Evolutionary conservation across 495 filamentous ascomycete genomes (phyloP), one percentile per base, ranked within the genome.

Genomic region (Podospora tetraspora): DNA sequence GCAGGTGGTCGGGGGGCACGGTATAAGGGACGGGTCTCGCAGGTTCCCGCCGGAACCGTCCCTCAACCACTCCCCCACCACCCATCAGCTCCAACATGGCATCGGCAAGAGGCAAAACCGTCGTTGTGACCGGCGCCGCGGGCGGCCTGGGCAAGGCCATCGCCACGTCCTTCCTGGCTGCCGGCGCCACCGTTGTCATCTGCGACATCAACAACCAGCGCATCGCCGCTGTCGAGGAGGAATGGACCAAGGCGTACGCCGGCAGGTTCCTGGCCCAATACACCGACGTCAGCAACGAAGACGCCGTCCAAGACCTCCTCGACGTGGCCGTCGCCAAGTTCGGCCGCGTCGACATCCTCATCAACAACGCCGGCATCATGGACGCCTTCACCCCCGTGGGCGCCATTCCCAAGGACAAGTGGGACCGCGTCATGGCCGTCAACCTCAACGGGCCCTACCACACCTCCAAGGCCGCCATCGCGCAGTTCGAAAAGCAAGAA

Each of bases 381-480:
- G 84, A 85, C 70, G 79, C 77, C 67, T 86, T 88, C 67, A 82
- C 84, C 37, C 84, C 85, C 29, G 82, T 84, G 13, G 86, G 84
- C 22, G 79, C 81, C 34, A 72, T 84, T 64, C 80, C 81, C 58
- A 79, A 79, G 64, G 79, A 77, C 27, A 68, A 82, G 7, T 89
- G 86, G 88, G 80, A 90, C 71, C 78, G 77, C 11, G 82, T 89
- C 12, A 80, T 90, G 66, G 79, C 78, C 57, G 73, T 89, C 67
- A 90, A 89, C 72, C 77, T 89, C 16, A 88, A 84, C 32, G 88
- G 85, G 0, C 83, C 87, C 9, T 85, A 85, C 68, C 68, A 87
- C 64, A 68, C 80, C 67, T 84, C 80, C 68, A 85, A 86, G 75
- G 69, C 81, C 3, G 86, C 85, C 24, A 80, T 90, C 12, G 79